These are phyloP conservation scores for Hyaloscypha bicolor DNA, from an alignment of 495 filamentous ascomycete genomes.

Conservation along the genomic window DNA sequence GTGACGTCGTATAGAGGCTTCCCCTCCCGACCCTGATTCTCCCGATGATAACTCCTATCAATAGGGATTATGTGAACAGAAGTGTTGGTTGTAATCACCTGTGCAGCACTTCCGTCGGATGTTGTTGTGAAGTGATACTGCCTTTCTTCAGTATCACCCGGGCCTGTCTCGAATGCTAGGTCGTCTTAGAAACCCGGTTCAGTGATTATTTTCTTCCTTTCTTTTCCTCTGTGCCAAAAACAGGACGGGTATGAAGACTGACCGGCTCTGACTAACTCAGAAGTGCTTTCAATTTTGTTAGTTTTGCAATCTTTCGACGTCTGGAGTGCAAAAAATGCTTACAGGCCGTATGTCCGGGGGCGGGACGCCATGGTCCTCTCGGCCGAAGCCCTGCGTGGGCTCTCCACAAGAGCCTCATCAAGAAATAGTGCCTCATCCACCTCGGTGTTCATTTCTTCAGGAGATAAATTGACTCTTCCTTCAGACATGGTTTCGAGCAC, in stretches of 20 bases:
- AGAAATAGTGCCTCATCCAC: conserved; percentile 2
- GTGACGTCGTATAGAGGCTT: conserved; percentile 6
- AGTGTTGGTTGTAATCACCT: conserved; percentile 8
- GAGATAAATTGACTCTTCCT: neutral
- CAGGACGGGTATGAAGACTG: conserved; percentile 11
- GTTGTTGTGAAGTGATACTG: conserved; percentile 5
- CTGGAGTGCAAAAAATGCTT: conserved; percentile 2
- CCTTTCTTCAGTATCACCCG: conserved; percentile 1
- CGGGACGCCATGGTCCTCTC: conserved; percentile 10
- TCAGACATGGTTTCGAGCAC: conserved; percentile 6
- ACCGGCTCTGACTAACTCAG: conserved; percentile 12
- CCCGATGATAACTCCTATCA: neutral
- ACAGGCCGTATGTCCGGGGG: conserved; percentile 5
- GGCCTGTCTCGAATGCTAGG: conserved; percentile 5
- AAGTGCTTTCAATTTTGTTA: conserved; percentile 11
- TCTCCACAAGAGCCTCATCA: conserved; percentile 9
- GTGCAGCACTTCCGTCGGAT: conserved; percentile 3
- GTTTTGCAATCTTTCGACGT: neutral
- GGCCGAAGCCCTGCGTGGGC: conserved; percentile 1
- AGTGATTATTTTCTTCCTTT: neutral
- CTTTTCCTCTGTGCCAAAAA: neutral
- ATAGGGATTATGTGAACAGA: conserved; percentile 8
- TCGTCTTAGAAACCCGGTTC: neutral
- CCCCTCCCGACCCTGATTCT: neutral
- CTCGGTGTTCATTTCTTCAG: conserved; percentile 7